These are phyloP conservation scores for Fusarium algeriense DNA, from an alignment of 2,329 filamentous ascomycete genomes.

Conservation along the genomic window DNA sequence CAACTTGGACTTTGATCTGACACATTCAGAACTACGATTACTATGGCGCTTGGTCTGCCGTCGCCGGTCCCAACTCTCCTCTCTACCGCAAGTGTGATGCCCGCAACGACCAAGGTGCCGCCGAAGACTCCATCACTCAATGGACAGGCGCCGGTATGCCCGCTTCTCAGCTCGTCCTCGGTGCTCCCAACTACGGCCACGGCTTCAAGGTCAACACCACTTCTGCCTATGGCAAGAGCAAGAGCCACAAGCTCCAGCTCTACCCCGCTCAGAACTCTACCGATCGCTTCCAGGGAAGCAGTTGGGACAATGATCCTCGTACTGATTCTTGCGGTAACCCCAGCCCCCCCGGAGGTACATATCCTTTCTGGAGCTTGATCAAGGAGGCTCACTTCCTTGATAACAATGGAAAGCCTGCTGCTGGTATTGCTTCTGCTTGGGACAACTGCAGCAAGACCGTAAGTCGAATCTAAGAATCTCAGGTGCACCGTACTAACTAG, in stretches of 20 bases:
- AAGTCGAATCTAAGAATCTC: background rate
- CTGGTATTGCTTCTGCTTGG: constrained; percentile 26
- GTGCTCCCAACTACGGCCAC: constrained; percentile 32
- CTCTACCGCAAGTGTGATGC: constrained; percentile 23
- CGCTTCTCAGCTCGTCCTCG: constrained; percentile 33
- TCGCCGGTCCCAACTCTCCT: constrained; percentile 34
- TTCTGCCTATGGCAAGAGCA: constrained; percentile 1
- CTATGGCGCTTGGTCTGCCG: constrained; percentile 32
- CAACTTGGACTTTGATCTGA: background rate
- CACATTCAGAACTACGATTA: constrained; percentile 34
- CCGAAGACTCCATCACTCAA: constrained; percentile 16
- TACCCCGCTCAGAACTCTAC: constrained; percentile 37
- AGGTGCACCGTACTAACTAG: background rate
- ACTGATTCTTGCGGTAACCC: constrained; percentile 36
- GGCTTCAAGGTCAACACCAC: constrained; percentile 38
- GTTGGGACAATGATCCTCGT: constrained; percentile 34
- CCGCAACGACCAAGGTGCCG: constrained; percentile 36
- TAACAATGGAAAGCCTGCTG: constrained; percentile 22
- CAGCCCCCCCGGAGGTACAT: constrained; percentile 32
- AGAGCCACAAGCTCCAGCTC: constrained; percentile 14
- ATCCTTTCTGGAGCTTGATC: constrained; percentile 42
- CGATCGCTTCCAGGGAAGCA: constrained; percentile 41
- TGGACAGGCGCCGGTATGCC: constrained; percentile 36
- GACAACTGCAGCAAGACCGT: constrained; percentile 41
- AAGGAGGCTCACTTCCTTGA: constrained; percentile 34